Evolutionary conservation across 2,329 filamentous ascomycete genomes (phyloP), one percentile per base, ranked within the genome.

Genomic region (Pseudocercospora fijiensis): DNA sequence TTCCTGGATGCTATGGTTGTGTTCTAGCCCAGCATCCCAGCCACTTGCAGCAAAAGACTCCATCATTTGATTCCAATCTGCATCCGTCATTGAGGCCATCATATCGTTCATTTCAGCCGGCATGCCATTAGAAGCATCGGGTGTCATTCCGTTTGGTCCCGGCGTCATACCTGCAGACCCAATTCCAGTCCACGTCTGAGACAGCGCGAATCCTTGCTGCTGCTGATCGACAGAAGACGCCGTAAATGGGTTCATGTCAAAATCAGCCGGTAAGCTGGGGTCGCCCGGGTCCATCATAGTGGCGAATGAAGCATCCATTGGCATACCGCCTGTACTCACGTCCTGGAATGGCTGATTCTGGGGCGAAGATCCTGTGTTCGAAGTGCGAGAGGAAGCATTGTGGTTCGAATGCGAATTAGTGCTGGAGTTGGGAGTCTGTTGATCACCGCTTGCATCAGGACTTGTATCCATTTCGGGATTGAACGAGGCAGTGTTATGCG

Each of bases 41-140:
- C 61, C 64, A 43, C 58, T 49, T 53, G 27, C 58, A 7, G 65
- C 55, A 52, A 75, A 67, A 20, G 60, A 67, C 20, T 73, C 69
- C 59, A 75, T 58, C 64, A 75, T 66, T 28, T 65, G 65, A 51
- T 68, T 71, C 72, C 72, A 75, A 22, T 75, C 73, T 41, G 65
- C 70, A 58, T 75, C 73, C 7, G 65, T 68, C 70, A 75, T 70
- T 9, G 64, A 64, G 30, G 60, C 61, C 71, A 74, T 71, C 60
- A 71, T 66, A 9, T 73, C 70, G 52, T 60, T 65, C 58, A 69
- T 51, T 18, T 59, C 67, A 26, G 64, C 63, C 37, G 64, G 67
- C 41, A 71, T 65, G 2, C 66, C 69, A n/a, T 24, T 41, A 9
- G 53, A 33, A 33, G 53, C 27, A 22, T n/a, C 53, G 13, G 53